Evolutionary conservation across 2,329 filamentous ascomycete species (phyloP).

Genomic region (Aspergillus sp.): DNA sequence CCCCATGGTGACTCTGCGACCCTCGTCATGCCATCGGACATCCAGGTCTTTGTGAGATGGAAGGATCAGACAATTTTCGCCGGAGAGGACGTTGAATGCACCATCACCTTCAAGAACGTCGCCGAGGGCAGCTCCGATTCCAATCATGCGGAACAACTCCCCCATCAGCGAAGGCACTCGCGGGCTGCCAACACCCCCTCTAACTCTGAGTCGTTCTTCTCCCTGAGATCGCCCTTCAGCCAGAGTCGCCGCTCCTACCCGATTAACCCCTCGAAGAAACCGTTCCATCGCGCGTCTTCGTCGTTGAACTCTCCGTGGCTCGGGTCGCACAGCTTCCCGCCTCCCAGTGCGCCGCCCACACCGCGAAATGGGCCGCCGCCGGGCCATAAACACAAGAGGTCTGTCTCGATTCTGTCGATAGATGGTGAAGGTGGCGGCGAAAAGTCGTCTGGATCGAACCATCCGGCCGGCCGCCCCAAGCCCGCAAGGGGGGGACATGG

Average conservation of each 20-base stretch:
- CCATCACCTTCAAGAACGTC: slow-evolving; percentile 91
- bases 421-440: slow-evolving; percentile 41
- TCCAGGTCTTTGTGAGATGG: slow-evolving; percentile 93
- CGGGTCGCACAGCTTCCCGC: slow-evolving; percentile 34
- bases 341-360: slow-evolving; percentile 16
- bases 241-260: slow-evolving; percentile 28
- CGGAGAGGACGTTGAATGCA: slow-evolving; percentile 90
- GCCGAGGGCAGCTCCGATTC: slow-evolving; percentile 34
- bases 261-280: slow-evolving; percentile 22
- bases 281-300: slow-evolving; percentile 30
- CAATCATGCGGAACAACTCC: slow-evolving; percentile 17
- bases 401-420: slow-evolving; percentile 73
- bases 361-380: slow-evolving; percentile 23
- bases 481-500: slow-evolving; percentile 59
- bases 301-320: slow-evolving; percentile 32
- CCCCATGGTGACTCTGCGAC: slow-evolving; percentile 24
- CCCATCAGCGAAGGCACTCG: slow-evolving; percentile 30
- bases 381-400: slow-evolving; percentile 60
- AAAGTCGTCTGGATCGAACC: slow-evolving; percentile 20
- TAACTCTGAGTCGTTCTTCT: slow-evolving; percentile 30
- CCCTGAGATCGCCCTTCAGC: slow-evolving; percentile 28
- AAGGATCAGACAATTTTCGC: slow-evolving; percentile 90
- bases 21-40: slow-evolving; percentile 54
- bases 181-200: slow-evolving; percentile 24
- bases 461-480: slow-evolving; percentile 37